Conservation (phyloP, 495 filamentous ascomycete genomes). For the Hypomontagnella monticulosa region DNA sequence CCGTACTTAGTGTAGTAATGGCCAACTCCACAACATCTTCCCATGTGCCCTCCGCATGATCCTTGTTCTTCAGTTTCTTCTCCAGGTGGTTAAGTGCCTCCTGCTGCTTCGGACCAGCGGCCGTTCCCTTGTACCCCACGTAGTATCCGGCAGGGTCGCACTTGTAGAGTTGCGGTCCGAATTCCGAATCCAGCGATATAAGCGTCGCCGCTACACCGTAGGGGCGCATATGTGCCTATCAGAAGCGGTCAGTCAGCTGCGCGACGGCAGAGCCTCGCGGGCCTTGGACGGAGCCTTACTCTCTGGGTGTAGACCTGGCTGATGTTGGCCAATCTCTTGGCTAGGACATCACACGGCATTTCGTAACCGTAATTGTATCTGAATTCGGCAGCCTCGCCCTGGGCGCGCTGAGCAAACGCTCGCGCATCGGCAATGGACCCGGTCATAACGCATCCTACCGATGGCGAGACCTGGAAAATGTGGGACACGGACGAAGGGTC, state of each 20-base stretch:
- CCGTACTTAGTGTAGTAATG: conserved; percentile 92
- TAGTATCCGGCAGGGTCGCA: conserved; percentile 98
- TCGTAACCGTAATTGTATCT: conserved; percentile 98
- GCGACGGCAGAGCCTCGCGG: not conserved
- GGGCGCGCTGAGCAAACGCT: conserved; percentile 88
- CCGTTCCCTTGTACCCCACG: conserved; percentile 96
- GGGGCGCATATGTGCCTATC: conserved; percentile 95
- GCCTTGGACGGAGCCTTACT: conserved; percentile 61
- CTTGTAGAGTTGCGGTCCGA: conserved; percentile 97
- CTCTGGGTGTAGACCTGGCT: conserved; percentile 98
- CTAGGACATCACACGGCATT: conserved; percentile 97
- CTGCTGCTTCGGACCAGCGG: conserved; percentile 96
- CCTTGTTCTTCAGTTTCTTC: conserved; percentile 99
- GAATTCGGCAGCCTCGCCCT: conserved; percentile 96
- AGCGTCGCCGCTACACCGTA: conserved; percentile 94
- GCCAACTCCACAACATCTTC: conserved; percentile 97
- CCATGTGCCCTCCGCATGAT: conserved; percentile 90
- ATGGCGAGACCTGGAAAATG: conserved; percentile 95
- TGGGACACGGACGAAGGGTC: conserved; percentile 96
- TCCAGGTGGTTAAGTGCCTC: conserved; percentile 97
- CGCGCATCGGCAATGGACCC: conserved; percentile 97
- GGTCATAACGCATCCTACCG: conserved; percentile 97
- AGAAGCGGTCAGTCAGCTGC: conserved; percentile 32
- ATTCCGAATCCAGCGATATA: conserved; percentile 91
- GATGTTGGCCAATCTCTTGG: conserved; percentile 97